phyloP scores from a whole-genome alignment of 306 rosid species.

The Casuarina equisetifolia region DNA sequence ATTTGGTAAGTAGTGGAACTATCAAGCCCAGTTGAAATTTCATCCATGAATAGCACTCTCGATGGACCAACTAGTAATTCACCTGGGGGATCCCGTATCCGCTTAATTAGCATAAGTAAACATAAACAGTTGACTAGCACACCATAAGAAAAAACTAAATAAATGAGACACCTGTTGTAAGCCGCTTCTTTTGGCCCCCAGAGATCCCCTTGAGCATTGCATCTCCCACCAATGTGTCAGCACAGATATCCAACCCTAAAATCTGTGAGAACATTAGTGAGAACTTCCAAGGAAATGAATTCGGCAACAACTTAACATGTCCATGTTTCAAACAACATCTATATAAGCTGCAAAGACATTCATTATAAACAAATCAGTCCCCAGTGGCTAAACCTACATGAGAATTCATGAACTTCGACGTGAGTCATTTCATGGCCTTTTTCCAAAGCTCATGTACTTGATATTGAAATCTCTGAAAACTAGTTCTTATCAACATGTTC shows the following conservation, averaged over 20 bases:
- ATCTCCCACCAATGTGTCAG: conserved; percentile 98
- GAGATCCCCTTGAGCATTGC: conserved; percentile 99
- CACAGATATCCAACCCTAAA: conserved; percentile 98
- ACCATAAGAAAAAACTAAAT: conserved; percentile 15
- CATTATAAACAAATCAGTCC: not conserved
- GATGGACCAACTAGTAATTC: conserved; percentile 95
- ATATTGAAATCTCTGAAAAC: not conserved
- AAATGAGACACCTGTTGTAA: conserved; percentile 71
- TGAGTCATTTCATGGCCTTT: not conserved
- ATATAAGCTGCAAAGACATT: not conserved
- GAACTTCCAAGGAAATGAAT: conserved; percentile 17
- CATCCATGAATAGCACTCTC: conserved; percentile 97
- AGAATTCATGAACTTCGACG: not conserved
- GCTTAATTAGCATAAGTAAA: conserved; percentile 35
- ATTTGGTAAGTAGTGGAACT: conserved; percentile 95
- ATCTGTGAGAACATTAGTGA: conserved; percentile 80
- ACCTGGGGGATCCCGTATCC: conserved; percentile 55
- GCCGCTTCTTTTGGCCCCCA: conserved; percentile 99
- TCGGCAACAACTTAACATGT: not conserved
- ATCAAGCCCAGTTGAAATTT: conserved; percentile 97
- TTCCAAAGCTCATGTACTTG: not conserved
- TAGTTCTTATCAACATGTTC: not conserved
- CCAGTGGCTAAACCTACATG: not conserved
- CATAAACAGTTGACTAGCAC: conserved; percentile 14
- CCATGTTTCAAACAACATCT: not conserved